Evolutionary conservation across 148 eudicot species (phyloP), one percentile per base, ranked within the genome.

Genomic region (Oxyria digyna): DNA sequence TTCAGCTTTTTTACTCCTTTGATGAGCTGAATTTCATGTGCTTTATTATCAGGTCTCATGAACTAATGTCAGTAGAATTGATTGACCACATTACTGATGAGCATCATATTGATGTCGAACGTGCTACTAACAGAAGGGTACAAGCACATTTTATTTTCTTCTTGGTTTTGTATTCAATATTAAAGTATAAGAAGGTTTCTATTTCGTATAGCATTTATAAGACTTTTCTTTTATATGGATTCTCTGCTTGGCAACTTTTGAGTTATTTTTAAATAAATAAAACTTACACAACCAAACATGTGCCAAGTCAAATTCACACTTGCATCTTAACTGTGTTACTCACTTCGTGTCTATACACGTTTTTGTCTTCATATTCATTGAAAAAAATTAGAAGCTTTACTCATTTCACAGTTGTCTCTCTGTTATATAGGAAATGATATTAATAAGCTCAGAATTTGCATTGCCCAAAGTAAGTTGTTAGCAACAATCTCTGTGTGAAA

Each of bases 31-130:
- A 65, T 65, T 65, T 35, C 42, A 65, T 35, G n/a, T 33, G 26
- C 21, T n/a, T 37, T 27, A 57, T 35, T 57, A 21, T 57, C 71
- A 93, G 98, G 98, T 83, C 96, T 74, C 98, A 93, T 75, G 98
- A 93, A 78, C 87, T 86, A 67, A 93, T 90, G 96, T 93, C 98
- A 57, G 77, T 80, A 42, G 77, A 84, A 24, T 75, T 93, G 96
- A 69, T 93, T 71, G 95, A 93, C 46, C 79, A 89, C 75, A 90
- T 93, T 37, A 87, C 88, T 74, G 98, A 89, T 77, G 85, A 84
- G 75, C 95, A 90, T 80, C 74, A 86, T 69, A 88, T 93, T 66
- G 96, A 93, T 14, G 82, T 93, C 43, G 95, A 85, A 52, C 48
- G 73, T 74, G 94, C 78, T 17, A 79, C 78, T 75, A 74, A 77